These are phyloP conservation scores for Suillus discolor DNA, from an alignment of 768 basidiomycete species.

Conservation along the genomic window DNA sequence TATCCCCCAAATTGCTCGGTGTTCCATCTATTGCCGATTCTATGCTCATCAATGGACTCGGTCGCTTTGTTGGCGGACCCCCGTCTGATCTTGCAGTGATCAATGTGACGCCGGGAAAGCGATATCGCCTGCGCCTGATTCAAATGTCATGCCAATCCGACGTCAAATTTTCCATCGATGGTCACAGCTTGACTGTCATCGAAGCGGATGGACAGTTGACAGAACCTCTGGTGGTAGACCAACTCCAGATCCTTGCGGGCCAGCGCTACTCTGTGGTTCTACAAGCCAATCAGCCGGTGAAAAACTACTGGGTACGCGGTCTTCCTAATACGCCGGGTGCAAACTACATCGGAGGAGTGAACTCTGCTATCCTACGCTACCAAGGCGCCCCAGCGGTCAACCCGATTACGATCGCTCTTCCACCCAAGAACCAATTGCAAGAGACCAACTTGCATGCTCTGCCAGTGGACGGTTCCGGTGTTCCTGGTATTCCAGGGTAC, in stretches of 20 bases:
- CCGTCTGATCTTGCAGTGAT: slow-evolving; percentile 36
- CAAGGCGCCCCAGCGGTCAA: slow-evolving; percentile 39
- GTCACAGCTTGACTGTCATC: slow-evolving; percentile 47
- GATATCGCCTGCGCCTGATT: slow-evolving; percentile 42
- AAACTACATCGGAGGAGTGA: slow-evolving; percentile 42
- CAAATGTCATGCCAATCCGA: slow-evolving; percentile 43
- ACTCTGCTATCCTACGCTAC: slow-evolving; percentile 58
- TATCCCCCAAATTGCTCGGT: slow-evolving; percentile 22
- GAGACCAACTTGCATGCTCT: slow-evolving; percentile 33
- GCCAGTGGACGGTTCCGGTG: slow-evolving; percentile 29
- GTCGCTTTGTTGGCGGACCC: slow-evolving; percentile 38
- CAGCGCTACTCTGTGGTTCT: slow-evolving; percentile 36
- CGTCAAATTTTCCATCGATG: slow-evolving; percentile 49
- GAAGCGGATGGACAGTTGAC: slow-evolving; percentile 46
- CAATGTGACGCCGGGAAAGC: slow-evolving; percentile 31
- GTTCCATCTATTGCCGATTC: slow-evolving; percentile 25
- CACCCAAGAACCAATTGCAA: slow-evolving; percentile 26
- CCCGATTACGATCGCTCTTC: slow-evolving; percentile 39
- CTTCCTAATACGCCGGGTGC: slow-evolving; percentile 25
- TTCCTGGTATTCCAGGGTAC: slow-evolving; percentile 38
- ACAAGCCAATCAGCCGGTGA: slow-evolving; percentile 32
- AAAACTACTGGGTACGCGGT: slow-evolving; percentile 53
- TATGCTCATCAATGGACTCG: slow-evolving; percentile 42
- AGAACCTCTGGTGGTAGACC: slow-evolving; percentile 43
- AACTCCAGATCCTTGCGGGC: slow-evolving; percentile 40